Evolutionary conservation across 495 filamentous ascomycete genomes (phyloP), one percentile per base, ranked within the genome.

Genomic region (Penicilliopsis zonata): DNA sequence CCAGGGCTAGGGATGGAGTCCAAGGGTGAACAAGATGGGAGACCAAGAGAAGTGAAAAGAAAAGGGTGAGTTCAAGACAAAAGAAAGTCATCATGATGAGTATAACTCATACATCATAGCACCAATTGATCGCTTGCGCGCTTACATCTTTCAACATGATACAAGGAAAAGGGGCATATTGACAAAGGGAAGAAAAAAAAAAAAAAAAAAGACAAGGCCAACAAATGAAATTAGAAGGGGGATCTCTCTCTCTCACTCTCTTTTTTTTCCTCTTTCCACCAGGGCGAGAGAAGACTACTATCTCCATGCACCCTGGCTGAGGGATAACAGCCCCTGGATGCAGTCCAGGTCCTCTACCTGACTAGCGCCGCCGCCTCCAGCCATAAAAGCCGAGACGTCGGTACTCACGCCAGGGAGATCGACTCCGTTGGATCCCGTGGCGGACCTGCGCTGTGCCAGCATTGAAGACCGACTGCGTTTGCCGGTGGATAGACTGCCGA

Each of bases 321-420:
- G 58, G 16, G 76, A 81, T 29, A 93, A 49, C 33, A 93, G 54
- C 18, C 78, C 78, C 35, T 85, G 82, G 17, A 88, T 71, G 37
- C 80, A 84, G 49, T 86, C 82, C 44, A 85, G 57, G 44, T 88
- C 81, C 38, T 72, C 72, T 46, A 72, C 71, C 37, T 66, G 70
- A 41, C 67, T 79, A 4, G 74, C 74, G 21, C 70, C 69, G 13
- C 67, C 52, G 8, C 64, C 63, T 23, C 70, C 62, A 37, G 64
- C 47, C 77, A 85, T 83, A 50, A 86, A 82, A 1, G 63, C 60
- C 22, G 76, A 72, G 8, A 84, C 69, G 17, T 86, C 79, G 4
- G 69, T 61, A 32, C 61, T 64, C 6, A 57, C 41, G 15, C 65
- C 59, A 5, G 44, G 43, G 26, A 43, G 38, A 12, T 39, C 45